Evolutionary conservation across 805 yeast genomes (phyloP), one percentile per base, ranked within the genome.

Genomic region (Lipomyces spencermartinsiae): DNA sequence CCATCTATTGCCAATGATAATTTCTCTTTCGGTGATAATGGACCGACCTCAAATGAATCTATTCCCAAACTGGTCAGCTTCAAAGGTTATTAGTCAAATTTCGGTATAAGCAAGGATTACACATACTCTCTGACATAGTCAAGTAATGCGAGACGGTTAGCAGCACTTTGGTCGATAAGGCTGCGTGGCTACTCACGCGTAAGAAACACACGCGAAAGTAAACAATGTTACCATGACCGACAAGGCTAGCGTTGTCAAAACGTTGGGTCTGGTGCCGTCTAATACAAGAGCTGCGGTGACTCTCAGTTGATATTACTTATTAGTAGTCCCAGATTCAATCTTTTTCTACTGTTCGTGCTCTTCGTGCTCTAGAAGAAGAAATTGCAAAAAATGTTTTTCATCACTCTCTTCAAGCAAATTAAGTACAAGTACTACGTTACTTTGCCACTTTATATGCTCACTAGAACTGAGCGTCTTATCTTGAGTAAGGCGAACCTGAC

Each of bases 371-470:
- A 39, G 49, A 16, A 14, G 49, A 5, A 16, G 22, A 57, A 19
- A 19, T 5, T 19, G 14, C 46, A 46, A 6, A 61, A 37, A 29
- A 67, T 67, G 70, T 29, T 60, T 14, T 31, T 67, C n/a, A 46
- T 62, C 16, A 33, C 62, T 29, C 14, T 65, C 31, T 46, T 68
- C 43, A 51, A 63, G 63, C 53, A 65, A 39, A 19, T 61, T 4
- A 69, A 69, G 63, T 67, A 61, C 66, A 63, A 64, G 49, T 69
- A 69, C 66, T 61, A 69, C 43, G 71, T 69, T 54, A 69, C 71
- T 10, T 63, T 69, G 29, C 72, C 72, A 5, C 57, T 69, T 57
- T 55, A 57, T 61, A 67, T 69, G 71, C 58, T 69, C 35, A 66
- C 72, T 39, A 43, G 33, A 6, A 46, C 61, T 5, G 72, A 69